Conservation (phyloP, 306 rosid genomes). For the Glycine soja region DNA sequence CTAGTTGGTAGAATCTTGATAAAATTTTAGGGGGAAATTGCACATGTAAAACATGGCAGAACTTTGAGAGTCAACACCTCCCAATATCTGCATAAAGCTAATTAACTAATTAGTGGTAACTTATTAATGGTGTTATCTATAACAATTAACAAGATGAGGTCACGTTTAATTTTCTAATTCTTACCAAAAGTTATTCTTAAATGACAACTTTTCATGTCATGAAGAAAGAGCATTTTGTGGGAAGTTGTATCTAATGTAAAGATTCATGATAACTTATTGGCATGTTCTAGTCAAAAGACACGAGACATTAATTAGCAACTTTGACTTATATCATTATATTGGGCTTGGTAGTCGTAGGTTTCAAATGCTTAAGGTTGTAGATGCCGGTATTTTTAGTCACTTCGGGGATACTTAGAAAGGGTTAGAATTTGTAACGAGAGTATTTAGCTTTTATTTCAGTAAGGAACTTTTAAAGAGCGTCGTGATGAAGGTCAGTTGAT, state of each 20-base stretch:
- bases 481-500: background rate
- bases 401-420: background rate
- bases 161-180: background rate
- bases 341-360: background rate
- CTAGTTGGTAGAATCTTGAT: too few species aligned
- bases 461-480: background rate
- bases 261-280: background rate
- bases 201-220: background rate
- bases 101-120: background rate
- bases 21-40: too few species aligned
- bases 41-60: too few species aligned
- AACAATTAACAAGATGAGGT: background rate
- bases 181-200: background rate
- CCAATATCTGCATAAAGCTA: background rate
- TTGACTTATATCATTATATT: background rate
- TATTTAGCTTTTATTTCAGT: too few species aligned
- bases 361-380: background rate
- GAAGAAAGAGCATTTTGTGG: background rate
- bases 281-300: background rate
- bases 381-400: background rate
- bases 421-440: background rate
- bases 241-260: constrained; percentile 4
- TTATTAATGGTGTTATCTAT: background rate
- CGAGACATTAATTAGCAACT: too few species aligned
- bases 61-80: too few species aligned